Conservation (phyloP, 2,329 filamentous ascomycete genomes). For the Claviceps pazoutovae region DNA sequence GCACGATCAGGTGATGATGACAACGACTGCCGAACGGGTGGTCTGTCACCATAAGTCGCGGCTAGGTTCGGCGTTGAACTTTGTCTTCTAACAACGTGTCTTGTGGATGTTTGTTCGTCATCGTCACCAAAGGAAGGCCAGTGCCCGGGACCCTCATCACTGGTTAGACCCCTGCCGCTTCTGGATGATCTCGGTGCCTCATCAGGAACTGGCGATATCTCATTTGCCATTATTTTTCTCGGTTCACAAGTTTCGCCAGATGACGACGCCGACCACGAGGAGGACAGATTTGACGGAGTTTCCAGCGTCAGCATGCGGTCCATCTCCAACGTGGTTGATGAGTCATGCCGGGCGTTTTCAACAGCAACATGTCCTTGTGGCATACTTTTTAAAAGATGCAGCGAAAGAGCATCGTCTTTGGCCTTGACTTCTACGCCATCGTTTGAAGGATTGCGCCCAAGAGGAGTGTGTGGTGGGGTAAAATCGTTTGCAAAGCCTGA, state of each 20-base stretch:
- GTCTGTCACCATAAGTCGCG: neutral
- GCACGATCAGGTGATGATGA: constrained; percentile 24
- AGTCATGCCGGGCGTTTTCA: neutral
- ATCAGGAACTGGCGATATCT: constrained; percentile 17
- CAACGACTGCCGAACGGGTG: constrained; percentile 13
- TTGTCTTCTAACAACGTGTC: constrained; percentile 22
- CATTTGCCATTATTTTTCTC: constrained; percentile 23
- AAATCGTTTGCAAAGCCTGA: constrained; percentile 44
- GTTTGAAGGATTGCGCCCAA: constrained; percentile 31
- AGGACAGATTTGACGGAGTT: constrained; percentile 28
- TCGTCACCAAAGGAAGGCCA: constrained; percentile 41
- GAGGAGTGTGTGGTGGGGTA: constrained; percentile 31
- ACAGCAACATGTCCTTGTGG: neutral
- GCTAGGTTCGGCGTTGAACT: constrained; percentile 7
- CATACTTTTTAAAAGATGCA: constrained; percentile 31
- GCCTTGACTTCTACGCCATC: constrained; percentile 11
- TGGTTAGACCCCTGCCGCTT: constrained; percentile 13
- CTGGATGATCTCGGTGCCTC: constrained; percentile 13
- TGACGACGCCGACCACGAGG: constrained; percentile 15
- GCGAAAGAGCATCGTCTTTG: constrained; percentile 31
- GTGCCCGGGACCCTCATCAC: constrained; percentile 19
- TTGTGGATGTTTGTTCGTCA: constrained; percentile 43
- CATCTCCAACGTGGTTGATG: constrained; percentile 17
- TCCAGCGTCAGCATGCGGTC: constrained; percentile 22
- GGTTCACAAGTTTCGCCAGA: constrained; percentile 15